phyloP scores from a whole-genome alignment of 257 asterid species.

The Scutellaria galericulata region DNA sequence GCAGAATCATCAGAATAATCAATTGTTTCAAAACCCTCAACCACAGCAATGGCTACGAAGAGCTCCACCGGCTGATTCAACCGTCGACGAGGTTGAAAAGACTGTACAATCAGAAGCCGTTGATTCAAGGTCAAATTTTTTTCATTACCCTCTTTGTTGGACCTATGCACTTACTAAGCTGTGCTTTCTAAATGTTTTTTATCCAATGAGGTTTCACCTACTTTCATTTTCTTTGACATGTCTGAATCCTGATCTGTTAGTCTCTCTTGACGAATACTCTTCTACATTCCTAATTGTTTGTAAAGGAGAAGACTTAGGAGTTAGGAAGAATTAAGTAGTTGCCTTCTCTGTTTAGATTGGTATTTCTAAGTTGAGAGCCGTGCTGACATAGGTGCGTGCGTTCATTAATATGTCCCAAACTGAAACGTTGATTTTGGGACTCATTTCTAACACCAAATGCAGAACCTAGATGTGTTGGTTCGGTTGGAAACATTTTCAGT shows the following conservation, averaged over 20 bases:
- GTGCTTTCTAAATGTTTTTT: not conserved
- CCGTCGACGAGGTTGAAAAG: slow-evolving; percentile 81
- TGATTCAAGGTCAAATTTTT: slow-evolving; percentile 65
- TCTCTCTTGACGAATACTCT: not conserved
- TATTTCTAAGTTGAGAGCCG: slow-evolving; percentile 4
- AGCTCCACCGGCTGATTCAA: slow-evolving; percentile 51
- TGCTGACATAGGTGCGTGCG: not conserved
- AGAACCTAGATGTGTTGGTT: not conserved
- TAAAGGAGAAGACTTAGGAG: slow-evolving; percentile 2
- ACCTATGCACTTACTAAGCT: not conserved
- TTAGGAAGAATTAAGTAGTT: not conserved
- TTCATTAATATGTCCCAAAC: not conserved
- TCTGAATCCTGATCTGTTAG: not conserved
- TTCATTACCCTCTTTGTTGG: not conserved
- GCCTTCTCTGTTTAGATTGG: not conserved
- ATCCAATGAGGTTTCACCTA: not conserved
- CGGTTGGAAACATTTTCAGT: not conserved
- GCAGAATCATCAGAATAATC: slow-evolving; percentile 58
- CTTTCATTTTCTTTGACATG: not conserved
- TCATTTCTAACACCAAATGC: not conserved
- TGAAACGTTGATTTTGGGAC: not conserved
- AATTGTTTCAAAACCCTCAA: slow-evolving; percentile 60
- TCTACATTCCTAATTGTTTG: not conserved
- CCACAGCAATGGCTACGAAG: slow-evolving; percentile 92
- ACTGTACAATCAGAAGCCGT: slow-evolving; percentile 82